Evolutionary conservation across 139 green algal species (phyloP).

Genomic region (Ettlia oleoabundans): DNA sequence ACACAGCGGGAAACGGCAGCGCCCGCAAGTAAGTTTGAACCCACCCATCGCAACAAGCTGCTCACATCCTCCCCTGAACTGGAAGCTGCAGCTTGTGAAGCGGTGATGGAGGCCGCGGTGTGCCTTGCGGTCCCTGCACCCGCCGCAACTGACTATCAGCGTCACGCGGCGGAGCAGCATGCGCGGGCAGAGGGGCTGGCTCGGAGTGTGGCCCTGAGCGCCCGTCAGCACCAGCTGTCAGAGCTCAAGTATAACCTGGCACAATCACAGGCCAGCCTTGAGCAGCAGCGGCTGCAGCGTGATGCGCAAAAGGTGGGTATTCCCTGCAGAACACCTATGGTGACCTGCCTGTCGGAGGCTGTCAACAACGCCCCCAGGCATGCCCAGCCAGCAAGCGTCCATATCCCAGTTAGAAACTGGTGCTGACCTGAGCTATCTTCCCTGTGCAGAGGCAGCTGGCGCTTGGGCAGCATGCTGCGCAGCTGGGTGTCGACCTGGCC

Average conservation of each 20-base stretch:
- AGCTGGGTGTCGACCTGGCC: conserved; percentile 8
- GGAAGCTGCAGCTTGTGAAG: too few relatives aligned
- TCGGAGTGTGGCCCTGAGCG: neutral
- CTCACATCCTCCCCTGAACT: too few relatives aligned
- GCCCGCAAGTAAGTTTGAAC: too few relatives aligned
- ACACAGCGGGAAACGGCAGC: too few relatives aligned
- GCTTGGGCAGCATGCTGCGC: neutral
- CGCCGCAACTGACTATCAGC: neutral
- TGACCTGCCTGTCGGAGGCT: neutral
- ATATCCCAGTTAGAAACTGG: too few relatives aligned
- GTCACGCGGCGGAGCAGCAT: neutral
- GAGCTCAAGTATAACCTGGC: neutral
- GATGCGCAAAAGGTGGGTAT: neutral
- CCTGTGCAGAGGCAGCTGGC: neutral
- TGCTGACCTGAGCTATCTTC: too few relatives aligned
- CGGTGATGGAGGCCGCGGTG: neutral
- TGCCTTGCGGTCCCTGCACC: too few relatives aligned
- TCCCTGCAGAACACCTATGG: too few relatives aligned
- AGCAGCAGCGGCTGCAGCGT: neutral
- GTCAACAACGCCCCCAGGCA: neutral
- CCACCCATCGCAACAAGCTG: too few relatives aligned
- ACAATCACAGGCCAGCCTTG: neutral
- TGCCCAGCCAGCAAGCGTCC: neutral
- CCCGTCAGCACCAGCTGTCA: neutral
- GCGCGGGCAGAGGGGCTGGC: neutral